phyloP scores from a whole-genome alignment of 805 yeast genomes.

The Starmerella cellae region DNA sequence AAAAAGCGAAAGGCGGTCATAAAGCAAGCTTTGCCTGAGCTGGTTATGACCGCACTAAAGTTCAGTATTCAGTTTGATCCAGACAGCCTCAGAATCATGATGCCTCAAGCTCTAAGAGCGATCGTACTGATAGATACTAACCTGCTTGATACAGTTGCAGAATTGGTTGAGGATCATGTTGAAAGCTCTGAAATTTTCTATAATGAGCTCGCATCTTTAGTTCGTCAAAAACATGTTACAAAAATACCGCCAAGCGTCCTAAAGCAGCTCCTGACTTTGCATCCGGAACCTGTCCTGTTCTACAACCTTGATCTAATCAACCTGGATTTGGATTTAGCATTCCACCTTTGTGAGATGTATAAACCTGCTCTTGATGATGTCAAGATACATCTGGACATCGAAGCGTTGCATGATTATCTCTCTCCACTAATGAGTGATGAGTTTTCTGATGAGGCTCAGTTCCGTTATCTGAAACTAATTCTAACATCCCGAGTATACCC shows the following conservation, averaged over 20 bases:
- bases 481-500: conserved; percentile 77
- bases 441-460: conserved; percentile 20
- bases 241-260: conserved; percentile 51
- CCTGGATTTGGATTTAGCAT: conserved; percentile 66
- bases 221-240: conserved; percentile 35
- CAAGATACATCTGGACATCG: conserved; percentile 57
- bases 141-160: conserved; percentile 36
- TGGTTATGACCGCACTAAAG: conserved; percentile 41
- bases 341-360: conserved; percentile 45
- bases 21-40: conserved; percentile 40
- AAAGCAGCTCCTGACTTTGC: conserved; percentile 45
- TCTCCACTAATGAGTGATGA: conserved; percentile 19
- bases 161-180: conserved; percentile 29
- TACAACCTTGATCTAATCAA: conserved; percentile 54
- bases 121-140: conserved; percentile 24
- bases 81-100: conserved; percentile 24
- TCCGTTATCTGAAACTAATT: conserved; percentile 51
- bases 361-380: conserved; percentile 41
- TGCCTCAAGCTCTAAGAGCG: conserved; percentile 32
- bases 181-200: conserved; percentile 33
- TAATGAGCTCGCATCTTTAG: conserved; percentile 39
- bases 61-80: conserved; percentile 30
- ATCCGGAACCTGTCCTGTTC: conserved; percentile 47
- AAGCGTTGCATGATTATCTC: conserved; percentile 51
- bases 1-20: conserved; percentile 38